Evolutionary conservation across 306 rosid species (phyloP).

Genomic region (Cucurbita ficifolia): DNA sequence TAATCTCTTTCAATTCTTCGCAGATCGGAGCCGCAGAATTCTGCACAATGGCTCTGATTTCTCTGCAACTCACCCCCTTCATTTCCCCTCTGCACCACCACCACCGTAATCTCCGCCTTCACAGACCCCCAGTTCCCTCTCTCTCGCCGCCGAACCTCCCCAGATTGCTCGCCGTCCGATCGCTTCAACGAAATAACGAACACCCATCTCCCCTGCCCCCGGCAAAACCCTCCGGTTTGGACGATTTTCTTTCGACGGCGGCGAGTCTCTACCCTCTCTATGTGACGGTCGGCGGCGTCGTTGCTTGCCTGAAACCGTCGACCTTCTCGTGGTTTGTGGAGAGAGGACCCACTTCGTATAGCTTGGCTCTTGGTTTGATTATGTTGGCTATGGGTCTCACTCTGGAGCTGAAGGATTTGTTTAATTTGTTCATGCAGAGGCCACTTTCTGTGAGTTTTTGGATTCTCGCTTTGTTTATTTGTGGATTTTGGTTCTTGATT

Average conservation of each 20-base stretch:
- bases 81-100: constrained; percentile 6
- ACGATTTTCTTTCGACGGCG: constrained; percentile 15
- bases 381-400: constrained; percentile 36
- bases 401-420: constrained; percentile 22
- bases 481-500: background rate
- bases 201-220: background rate
- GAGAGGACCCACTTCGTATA: constrained; percentile 21
- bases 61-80: constrained; percentile 11
- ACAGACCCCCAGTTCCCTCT: background rate
- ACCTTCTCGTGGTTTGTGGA: constrained; percentile 27
- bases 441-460: constrained; percentile 21
- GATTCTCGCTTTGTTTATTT: background rate
- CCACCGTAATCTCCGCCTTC: background rate
- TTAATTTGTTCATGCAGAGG: constrained; percentile 14
- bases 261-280: constrained; percentile 33
- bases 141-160: constrained; percentile 1
- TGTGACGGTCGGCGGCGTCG: constrained; percentile 24
- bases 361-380: constrained; percentile 24
- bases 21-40: background rate
- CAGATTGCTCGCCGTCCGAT: constrained; percentile 7
- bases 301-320: constrained; percentile 30
- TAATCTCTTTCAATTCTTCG: background rate
- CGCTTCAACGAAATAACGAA: constrained; percentile 7
- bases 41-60: constrained; percentile 10
- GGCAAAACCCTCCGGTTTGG: constrained; percentile 15